Base-by-base conservation (phyloP, 495 filamentous ascomycete genomes). In the Bacidia gigantensis region DNA sequence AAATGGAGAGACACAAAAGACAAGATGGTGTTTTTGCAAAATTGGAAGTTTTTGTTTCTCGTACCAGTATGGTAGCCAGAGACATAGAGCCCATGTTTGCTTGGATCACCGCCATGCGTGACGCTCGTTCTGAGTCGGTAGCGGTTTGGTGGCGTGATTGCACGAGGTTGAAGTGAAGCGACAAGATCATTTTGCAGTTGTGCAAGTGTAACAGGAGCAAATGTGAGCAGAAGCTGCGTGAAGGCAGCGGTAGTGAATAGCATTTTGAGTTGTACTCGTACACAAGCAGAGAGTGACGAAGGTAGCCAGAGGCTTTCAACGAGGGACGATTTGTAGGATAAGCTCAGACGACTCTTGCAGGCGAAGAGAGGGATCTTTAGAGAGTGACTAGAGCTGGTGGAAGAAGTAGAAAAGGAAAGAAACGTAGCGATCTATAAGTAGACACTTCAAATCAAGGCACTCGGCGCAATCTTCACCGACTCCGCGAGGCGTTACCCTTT, bases 61-160 rank as follows among this genome's bases (percentile, higher is more conserved):
- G n/a, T 26, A 58, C 56, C 72, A 5, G 70, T 72, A 64, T 75
- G 72, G 53, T 74, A 75, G 55, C 63, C 56, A n/a, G 64, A 62
- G 43, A 73, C 62, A 40, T 69, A 75, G 47, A 75, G 71, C 48
- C 68, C 52, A 0, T 63, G 51, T 1, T 60, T 26, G 51, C 64
- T 63, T 10, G 35, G 44, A 21, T 69, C 59, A 14, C 60, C 65
- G 18, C 26, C 43, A 23, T 45, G 24, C n/a, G 43, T 41, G 38
- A 60, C 58, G 2, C 57, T 55, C 9, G 70, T 72, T 62, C 72
- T 72, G 24, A 76, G 62, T 47, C 66, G 60, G 59, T 74, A 76
- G 17, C 59, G 52, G 20, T 60, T 60, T 2, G 53, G 46, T 25
- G 60, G 41, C 26, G 57, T 54, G 50, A 39, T 42, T 44, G 62